Percentiles rank a stretch among this genome's conserved stretches.
Conservation (phyloP, 2,329 filamentous ascomycete species). For the Sclerotinia sclerotiorum region DNA sequence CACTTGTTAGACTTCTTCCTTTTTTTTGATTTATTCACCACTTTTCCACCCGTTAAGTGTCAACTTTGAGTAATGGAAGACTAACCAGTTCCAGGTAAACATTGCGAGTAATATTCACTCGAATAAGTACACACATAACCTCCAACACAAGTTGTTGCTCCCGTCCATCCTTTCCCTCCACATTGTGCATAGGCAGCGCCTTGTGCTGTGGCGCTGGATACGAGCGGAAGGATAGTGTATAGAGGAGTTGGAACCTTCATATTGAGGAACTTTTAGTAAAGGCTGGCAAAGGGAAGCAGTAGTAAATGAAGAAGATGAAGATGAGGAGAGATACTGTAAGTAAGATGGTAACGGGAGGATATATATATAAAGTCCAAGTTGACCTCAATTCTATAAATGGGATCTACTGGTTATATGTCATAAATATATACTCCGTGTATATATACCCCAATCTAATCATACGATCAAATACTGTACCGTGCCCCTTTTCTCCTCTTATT, state of each 20-base stretch:
- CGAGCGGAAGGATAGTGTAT: neutral
- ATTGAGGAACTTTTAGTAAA: neutral
- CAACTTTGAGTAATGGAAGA: neutral
- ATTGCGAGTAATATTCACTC: slow-evolving; percentile 41
- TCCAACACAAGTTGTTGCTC: slow-evolving; percentile 38
- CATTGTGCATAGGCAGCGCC: slow-evolving; percentile 27
- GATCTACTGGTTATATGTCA: too few relatives aligned
- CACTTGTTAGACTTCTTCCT: neutral
- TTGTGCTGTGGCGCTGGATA: slow-evolving; percentile 14
- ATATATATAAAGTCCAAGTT: too few relatives aligned
- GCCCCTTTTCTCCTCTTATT: too few relatives aligned
- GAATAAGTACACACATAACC: slow-evolving; percentile 36
- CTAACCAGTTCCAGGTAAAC: slow-evolving; percentile 29
- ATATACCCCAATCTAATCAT: too few relatives aligned
- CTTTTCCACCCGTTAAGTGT: neutral
- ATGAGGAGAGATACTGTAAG: neutral
- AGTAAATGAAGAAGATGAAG: neutral
- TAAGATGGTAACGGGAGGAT: neutral
- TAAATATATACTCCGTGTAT: too few relatives aligned
- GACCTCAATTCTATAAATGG: too few relatives aligned
- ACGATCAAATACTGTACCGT: too few relatives aligned
- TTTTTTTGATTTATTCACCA: neutral
- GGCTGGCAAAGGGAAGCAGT: neutral
- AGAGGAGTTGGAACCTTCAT: slow-evolving; percentile 14
- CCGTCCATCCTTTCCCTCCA: slow-evolving; percentile 39